Base-by-base conservation (phyloP, 2,329 filamentous ascomycete species). In the Pseudopyrenochaeta lycopersici region DNA sequence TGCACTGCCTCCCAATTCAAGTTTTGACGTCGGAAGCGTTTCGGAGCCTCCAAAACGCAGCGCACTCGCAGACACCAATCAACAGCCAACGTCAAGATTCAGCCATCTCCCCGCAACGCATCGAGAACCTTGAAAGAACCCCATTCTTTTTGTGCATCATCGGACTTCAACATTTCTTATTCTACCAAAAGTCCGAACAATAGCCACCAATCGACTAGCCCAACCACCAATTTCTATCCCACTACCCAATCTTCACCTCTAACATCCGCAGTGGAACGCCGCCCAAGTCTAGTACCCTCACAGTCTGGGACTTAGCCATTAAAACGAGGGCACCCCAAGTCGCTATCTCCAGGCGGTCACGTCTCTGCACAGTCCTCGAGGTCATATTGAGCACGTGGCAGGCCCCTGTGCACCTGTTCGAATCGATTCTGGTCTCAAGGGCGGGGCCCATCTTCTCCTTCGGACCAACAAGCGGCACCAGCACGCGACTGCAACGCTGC, bases 401-500 rank as follows among this genome's bases (percentile, higher is more conserved):
- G 56, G 51, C 15, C 46, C 46, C 20, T n/a, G 35, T 20, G 18
- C 52, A 27, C 40, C 49, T 11, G 11, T 52, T 12, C 52, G 50
- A n/a, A 3, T 43, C 21, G 58, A 62, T 12, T 4, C 53, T 12
- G 42, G 32, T 39, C n/a, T 33, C 15, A 59, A 52, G 32, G 53
- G 46, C 38, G 40, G 47, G 44, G 53, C 7, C 47, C 56, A 1
- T 53, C 62, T 30, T 46, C 49, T 29, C 18, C 50, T 30, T 56
- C 29, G 23, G 58, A 43, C 30, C 53, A 49, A 54, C 14, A 58
- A 56, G 36, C 46, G 54, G 38, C 31, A 56, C 36, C 17, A 51
- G 51, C n/a, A 58, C 61, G 14, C 63, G 63, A 30, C 62, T 63
- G 38, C 61, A 64, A 41, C 64, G 64, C 35, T 67, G 63, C 59